Base-by-base conservation (phyloP, 169 alveolate species). In the Eimeria falciformis region DNA sequence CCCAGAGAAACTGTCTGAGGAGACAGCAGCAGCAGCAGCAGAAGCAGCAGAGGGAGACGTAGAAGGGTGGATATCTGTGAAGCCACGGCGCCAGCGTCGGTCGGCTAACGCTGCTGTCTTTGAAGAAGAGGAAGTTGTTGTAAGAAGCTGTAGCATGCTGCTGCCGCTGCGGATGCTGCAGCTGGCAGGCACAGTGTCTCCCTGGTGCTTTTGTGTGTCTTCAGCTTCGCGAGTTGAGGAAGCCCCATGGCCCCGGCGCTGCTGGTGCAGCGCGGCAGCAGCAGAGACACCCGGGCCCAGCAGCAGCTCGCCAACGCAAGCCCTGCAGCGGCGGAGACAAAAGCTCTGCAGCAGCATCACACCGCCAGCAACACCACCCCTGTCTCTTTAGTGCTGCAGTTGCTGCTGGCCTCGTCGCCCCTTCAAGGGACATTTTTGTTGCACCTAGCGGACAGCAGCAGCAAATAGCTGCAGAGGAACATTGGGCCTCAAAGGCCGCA, bases 71-170 rank as follows among this genome's bases (percentile, higher is more conserved):
- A 78, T 78, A 12, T 21, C 88, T 6, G 88, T 78, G 73, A 78
- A 78, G 55, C 88, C 88, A 23, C 88, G 88, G 43, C 88, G 88
- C 29, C 88, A 29, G 18, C 88, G 88, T 71, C 88, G 88, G 53
- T 78, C 73, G 88, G 88, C 71, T 4, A 71, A 78, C 0, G 29
- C 14, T 29, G 73, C 88, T 53, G 29, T 78, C 9, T 78, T 71
- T 5, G 88, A 78, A 46, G 88, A 78, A 29, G 88, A 78, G n/a
- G 88, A 78, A 1, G 5, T 2, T 53, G 33, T 46, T 50, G 88
- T 27, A 78, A 53, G 88, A 9, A 78, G 46, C 69, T 12, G 62
- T 50, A 1, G 62, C 62, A 50, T 58, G n/a, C 27, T 58, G n/a
- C 71, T 58, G 71, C 79, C 37, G 21, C 45, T 40, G 56, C 58